Percentiles rank a stretch among this genome's conserved stretches.
phyloP scores from a whole-genome alignment of 805 yeast genomes.

The Suhomyces prunicola region DNA sequence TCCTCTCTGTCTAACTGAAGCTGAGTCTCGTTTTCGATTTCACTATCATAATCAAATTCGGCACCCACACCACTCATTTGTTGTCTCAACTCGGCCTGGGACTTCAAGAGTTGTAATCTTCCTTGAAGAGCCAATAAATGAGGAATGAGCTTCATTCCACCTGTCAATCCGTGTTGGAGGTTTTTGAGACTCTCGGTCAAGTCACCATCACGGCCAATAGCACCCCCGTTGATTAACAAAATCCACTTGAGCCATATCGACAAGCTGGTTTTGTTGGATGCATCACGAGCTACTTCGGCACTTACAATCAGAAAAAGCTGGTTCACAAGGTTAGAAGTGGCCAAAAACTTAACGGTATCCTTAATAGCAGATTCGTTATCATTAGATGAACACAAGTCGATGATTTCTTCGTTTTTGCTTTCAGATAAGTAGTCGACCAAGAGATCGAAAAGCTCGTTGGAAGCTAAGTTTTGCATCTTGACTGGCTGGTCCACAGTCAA shows the following conservation, averaged over 20 bases:
- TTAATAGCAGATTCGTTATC: conserved; percentile 31
- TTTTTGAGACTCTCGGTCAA: conserved; percentile 54
- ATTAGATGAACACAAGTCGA: conserved; percentile 26
- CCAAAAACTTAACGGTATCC: conserved; percentile 35
- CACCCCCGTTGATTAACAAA: conserved; percentile 65
- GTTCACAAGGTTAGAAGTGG: conserved; percentile 14
- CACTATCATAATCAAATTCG: conserved; percentile 14
- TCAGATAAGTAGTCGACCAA: conserved; percentile 11
- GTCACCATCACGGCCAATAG: conserved; percentile 50
- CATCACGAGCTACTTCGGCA: conserved; percentile 24
- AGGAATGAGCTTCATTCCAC: conserved; percentile 59
- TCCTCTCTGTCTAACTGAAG: conserved; percentile 12
- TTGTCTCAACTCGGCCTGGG: conserved; percentile 71
- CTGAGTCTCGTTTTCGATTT: conserved; percentile 14
- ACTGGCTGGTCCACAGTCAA: conserved; percentile 19
- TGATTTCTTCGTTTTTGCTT: conserved; percentile 3
- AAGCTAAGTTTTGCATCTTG: conserved; percentile 19
- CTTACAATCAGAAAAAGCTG: conserved; percentile 28
- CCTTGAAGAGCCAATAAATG: conserved; percentile 81
- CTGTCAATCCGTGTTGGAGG: conserved; percentile 54
- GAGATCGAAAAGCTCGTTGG: conserved; percentile 16
- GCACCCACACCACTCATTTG: conserved; percentile 7
- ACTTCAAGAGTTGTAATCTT: conserved; percentile 67
- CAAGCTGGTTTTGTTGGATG: conserved; percentile 24
- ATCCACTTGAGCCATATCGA: conserved; percentile 80